Percentiles rank a stretch among this genome's conserved stretches.
Conservation (phyloP, 345 rosid species). For the Brassica cretica region DNA sequence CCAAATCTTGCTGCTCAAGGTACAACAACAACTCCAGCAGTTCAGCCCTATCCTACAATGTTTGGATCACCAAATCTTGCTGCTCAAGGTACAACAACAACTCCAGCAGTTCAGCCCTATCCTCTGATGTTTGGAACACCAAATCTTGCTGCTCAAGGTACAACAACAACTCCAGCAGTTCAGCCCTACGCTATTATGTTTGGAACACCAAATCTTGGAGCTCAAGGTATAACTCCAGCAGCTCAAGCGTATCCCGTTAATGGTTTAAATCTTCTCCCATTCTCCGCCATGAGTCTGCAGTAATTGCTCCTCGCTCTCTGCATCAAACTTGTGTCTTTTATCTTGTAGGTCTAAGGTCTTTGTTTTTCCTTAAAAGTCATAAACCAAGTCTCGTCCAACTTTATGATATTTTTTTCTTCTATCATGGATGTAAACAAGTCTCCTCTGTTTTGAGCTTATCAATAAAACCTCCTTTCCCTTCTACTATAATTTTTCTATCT, state of each 20-base stretch:
- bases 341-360: slow-evolving; percentile 3
- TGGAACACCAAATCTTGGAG: not conserved
- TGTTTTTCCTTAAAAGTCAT: slow-evolving; percentile 3
- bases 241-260: not conserved
- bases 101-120: not conserved
- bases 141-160: slow-evolving; percentile 7
- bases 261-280: slow-evolving; percentile 1
- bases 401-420: not conserved
- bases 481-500: not conserved
- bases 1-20: slow-evolving; percentile 5
- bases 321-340: not conserved
- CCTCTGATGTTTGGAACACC: not conserved
- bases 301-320: slow-evolving; percentile 5
- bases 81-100: slow-evolving; percentile 3
- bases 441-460: not conserved
- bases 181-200: not conserved
- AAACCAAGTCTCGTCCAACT: slow-evolving; percentile 1
- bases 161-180: not conserved
- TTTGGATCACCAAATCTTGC: not conserved
- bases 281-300: slow-evolving; percentile 18
- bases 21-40: slow-evolving; percentile 7
- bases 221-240: slow-evolving; percentile 10
- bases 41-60: slow-evolving; percentile 10
- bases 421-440: not conserved
- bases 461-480: not conserved